Evolutionary conservation across 345 rosid species (phyloP), one percentile per base, ranked within the genome.

Genomic region (Triadica sebifera): DNA sequence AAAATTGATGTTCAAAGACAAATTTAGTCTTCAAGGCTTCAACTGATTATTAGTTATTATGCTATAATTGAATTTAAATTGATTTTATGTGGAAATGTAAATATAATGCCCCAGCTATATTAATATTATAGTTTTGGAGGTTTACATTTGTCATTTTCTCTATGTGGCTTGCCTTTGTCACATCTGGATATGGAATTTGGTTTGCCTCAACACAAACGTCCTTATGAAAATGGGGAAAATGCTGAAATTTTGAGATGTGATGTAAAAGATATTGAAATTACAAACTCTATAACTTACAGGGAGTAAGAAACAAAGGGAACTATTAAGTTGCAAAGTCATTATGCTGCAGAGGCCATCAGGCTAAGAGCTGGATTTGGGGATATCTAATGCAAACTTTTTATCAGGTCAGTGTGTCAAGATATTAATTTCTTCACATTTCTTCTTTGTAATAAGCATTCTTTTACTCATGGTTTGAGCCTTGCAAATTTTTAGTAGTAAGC

Each of bases 151-250:
- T 20, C 8, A 41, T 16, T 64, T 59, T 71, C 50, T 50, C 1
- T 65, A 20, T 82, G 72, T 74, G 92, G 97, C 71, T 94, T 68
- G 97, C 93, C 43, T 86, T 83, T 38, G 77, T 84, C 24, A 78
- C 86, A 59, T 95, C 99, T 12, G 81, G 85, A 16, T 84, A 93
- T 76, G 98, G 97, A 70, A 93, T 97, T 67, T 91, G 88, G 88
- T n/a, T 81, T 51, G 74, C 80, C 47, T 78, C 80, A n/a, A 71
- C 19, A n/a, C 34, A n/a, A 47, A 69, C 53, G 69, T 57, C 67
- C 74, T 9, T 2, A 64, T 8, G n/a, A n/a, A n/a, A n/a, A n/a
- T n/a, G n/a, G n/a, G n/a, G 79, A 70, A 69, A 58, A 68, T 24
- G 76, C 55, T 6, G 84, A 51, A 63, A 25, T 75, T 25, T 49